Percentiles rank a stretch among this genome's conserved stretches.
phyloP scores from a whole-genome alignment of 2,329 filamentous ascomycete genomes.

The Talaromyces sp. region DNA sequence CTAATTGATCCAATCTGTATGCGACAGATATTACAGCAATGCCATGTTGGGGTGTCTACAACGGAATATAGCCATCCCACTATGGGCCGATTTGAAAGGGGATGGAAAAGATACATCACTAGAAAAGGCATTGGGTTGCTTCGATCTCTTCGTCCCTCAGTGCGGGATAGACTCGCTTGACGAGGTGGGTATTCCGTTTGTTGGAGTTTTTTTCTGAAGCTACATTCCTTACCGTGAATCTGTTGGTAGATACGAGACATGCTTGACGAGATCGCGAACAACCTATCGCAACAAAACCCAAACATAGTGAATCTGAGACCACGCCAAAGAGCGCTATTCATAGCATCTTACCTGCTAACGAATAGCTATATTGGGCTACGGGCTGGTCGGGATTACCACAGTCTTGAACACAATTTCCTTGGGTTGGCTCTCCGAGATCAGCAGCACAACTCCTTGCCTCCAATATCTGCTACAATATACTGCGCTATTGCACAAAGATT shows the following conservation, averaged over 20 bases:
- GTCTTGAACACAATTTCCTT: slow-evolving; percentile 81
- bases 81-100: slow-evolving; percentile 61
- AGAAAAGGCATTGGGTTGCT: slow-evolving; percentile 71
- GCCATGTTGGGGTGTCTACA: slow-evolving; percentile 74
- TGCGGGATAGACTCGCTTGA: slow-evolving; percentile 68
- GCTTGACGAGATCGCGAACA: slow-evolving; percentile 58
- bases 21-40: slow-evolving; percentile 65
- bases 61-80: slow-evolving; percentile 68
- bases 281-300: slow-evolving; percentile 52
- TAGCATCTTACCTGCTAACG: slow-evolving; percentile 65
- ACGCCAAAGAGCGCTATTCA: slow-evolving; percentile 60
- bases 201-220: slow-evolving; percentile 21
- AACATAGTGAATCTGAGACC: slow-evolving; percentile 54
- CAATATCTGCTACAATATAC: slow-evolving; percentile 83
- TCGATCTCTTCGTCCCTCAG: slow-evolving; percentile 82
- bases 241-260: slow-evolving; percentile 53
- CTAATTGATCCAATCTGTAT: neutral
- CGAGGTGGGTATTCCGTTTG: slow-evolving; percentile 47
- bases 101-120: slow-evolving; percentile 52
- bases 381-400: slow-evolving; percentile 66
- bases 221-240: slow-evolving; percentile 9
- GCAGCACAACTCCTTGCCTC: slow-evolving; percentile 72
- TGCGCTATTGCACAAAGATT: slow-evolving; percentile 70
- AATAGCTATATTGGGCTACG: slow-evolving; percentile 66
- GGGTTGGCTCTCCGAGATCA: slow-evolving; percentile 70